Percentiles rank a stretch among this genome's conserved stretches.
Conservation (phyloP, 805 yeast genomes). For the Myxozyma melibiosi region DNA sequence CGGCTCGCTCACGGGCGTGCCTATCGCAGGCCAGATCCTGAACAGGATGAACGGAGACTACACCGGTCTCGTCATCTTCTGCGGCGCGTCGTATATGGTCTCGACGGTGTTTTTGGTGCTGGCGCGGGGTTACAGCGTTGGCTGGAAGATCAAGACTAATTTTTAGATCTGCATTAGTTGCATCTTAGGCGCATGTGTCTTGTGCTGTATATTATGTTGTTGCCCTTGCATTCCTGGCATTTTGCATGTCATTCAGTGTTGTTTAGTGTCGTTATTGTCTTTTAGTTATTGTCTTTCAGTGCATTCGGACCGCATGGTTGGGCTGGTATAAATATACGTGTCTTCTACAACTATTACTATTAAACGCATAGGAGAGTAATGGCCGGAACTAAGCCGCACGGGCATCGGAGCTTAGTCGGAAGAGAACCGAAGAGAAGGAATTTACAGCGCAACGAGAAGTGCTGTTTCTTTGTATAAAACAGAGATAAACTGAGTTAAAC, state of each 20-base stretch:
- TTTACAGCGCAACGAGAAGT: not conserved
- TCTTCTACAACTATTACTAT: too few relatives aligned
- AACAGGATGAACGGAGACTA: constrained; percentile 37
- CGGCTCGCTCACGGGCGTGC: constrained; percentile 45
- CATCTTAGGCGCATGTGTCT: not conserved
- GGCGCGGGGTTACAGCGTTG: constrained; percentile 38
- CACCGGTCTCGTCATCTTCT: constrained; percentile 40
- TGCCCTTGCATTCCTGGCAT: constrained; percentile 1
- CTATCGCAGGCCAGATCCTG: constrained; percentile 43
- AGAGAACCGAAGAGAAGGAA: too few relatives aligned
- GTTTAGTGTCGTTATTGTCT: too few relatives aligned
- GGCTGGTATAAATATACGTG: too few relatives aligned
- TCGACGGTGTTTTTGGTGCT: constrained; percentile 36
- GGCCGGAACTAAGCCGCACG: constrained; percentile 7
- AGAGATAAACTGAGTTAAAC: too few relatives aligned
- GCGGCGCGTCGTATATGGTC: constrained; percentile 39
- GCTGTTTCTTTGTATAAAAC: too few relatives aligned
- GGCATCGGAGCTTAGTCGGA: not conserved
- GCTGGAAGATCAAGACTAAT: constrained; percentile 31
- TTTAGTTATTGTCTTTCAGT: not conserved
- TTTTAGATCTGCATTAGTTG: constrained; percentile 2
- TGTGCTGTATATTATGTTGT: not conserved
- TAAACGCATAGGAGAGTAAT: too few relatives aligned
- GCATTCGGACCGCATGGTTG: too few relatives aligned
- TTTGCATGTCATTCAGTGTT: too few relatives aligned